A percentile compares a stretch with the other conserved stretches of the same genome.
Conservation (phyloP, 1,284 basidiomycete genomes). For the Peniophora sp. region DNA sequence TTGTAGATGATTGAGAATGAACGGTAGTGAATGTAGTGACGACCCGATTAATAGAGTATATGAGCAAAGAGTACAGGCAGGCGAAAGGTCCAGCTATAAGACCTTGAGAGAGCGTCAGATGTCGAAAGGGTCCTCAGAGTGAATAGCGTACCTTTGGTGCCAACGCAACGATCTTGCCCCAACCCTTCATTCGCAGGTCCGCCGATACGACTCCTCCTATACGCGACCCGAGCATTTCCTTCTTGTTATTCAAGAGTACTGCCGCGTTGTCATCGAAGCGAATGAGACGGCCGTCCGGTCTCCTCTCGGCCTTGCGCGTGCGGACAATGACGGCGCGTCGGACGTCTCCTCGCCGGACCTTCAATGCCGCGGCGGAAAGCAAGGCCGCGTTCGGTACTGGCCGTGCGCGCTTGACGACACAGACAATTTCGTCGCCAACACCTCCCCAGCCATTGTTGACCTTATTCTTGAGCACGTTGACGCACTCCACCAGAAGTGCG, state of each 20-base stretch:
- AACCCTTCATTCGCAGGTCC: constrained; percentile 86
- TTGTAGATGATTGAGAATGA: too few relatives aligned
- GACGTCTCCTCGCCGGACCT: constrained; percentile 90
- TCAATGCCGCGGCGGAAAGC: constrained; percentile 61
- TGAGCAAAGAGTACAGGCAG: too few relatives aligned
- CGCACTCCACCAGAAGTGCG: constrained; percentile 90
- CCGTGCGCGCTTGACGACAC: constrained; percentile 89
- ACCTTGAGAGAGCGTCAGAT: too few relatives aligned
- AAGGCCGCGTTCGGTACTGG: constrained; percentile 64
- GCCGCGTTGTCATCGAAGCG: constrained; percentile 98
- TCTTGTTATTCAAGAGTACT: constrained; percentile 93
- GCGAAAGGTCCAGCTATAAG: too few relatives aligned
- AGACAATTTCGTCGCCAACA: constrained; percentile 94
- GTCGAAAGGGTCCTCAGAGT: too few relatives aligned
- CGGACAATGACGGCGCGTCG: constrained; percentile 93
- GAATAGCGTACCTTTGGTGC: constrained; percentile 71
- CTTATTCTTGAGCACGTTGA: constrained; percentile 96
- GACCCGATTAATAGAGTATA: too few relatives aligned
- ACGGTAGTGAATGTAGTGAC: too few relatives aligned
- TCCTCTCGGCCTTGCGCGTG: constrained; percentile 72
- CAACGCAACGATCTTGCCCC: constrained; percentile 90
- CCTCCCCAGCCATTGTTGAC: constrained; percentile 80
- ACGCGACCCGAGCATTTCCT: constrained; percentile 93
- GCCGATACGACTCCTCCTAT: constrained; percentile 91
- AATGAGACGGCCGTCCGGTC: constrained; percentile 83